Evolutionary conservation across 345 rosid genomes (phyloP), one percentile per base, ranked within the genome.

Genomic region (Dipteronia dyeriana): DNA sequence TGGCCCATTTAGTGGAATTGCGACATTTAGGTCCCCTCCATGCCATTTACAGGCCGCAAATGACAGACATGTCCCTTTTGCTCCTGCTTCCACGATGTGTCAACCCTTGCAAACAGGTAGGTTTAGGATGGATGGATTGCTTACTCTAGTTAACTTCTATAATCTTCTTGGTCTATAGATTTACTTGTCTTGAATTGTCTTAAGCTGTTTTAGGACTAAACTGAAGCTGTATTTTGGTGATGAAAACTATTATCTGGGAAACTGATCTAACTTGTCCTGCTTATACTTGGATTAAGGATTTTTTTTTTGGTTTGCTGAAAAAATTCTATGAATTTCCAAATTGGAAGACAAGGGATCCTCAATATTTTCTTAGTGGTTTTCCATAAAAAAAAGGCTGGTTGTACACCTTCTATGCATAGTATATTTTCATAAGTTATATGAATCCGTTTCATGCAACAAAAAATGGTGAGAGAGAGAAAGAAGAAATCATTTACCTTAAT

Each of bases 61-160:
- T 70, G 84, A 86, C 66, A 84, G 76, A 59, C 81, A 65, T 43
- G 79, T 57, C 38, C 71, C 82, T 82, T 17, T 77, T 71, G 79
- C 87, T 79, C 75, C 90, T 29, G 63, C 77, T 81, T 72, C 84
- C 39, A 59, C 85, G 82, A 82, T 76, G 67, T 83, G 84, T 57
- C 91, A 82, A 41, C 69, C 84, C 70, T 74, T 75, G 70, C 90
- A 79, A 80, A 82, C 90, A 85, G 97, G 97, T 92, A 78, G 47
- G 79, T 86, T 85, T 75, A 47, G 65, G 67, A 73, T 72, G 39
- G 66, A 80, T 68, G 66, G 53, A 34, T 63, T 41, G 23, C 31
- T 59, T 70, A 56, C 56, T n/a, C 62, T 26, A 5, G 39, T 75
- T 62, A 25, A 61, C 20, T 56, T 22, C 10, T 49, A 41, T 23